A percentile compares a stretch with the other conserved stretches of the same genome.
Conservation (phyloP, 495 filamentous ascomycete species). For the Hypoxylon trugodes region DNA sequence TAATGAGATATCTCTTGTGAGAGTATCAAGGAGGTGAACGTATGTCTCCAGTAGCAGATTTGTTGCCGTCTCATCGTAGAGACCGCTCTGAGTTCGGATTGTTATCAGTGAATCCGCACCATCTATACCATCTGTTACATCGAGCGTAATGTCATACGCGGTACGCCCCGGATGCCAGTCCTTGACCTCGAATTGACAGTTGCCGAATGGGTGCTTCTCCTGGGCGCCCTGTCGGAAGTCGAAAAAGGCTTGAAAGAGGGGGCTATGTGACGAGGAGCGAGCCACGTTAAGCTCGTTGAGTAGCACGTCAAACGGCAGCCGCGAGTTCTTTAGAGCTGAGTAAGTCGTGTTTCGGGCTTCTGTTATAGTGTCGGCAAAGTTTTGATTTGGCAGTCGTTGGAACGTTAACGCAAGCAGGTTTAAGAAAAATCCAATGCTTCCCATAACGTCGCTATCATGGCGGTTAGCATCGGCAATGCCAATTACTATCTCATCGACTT, state of each 20-base stretch:
- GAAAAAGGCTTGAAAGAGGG: conserved; percentile 51
- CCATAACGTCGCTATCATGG: conserved; percentile 25
- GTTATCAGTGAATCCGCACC: too few relatives aligned
- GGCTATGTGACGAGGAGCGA: conserved; percentile 15
- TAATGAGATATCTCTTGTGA: too few relatives aligned
- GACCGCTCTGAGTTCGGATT: too few relatives aligned
- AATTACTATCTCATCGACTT: conserved; percentile 37
- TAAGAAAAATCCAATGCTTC: conserved; percentile 54
- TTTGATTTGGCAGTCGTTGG: not conserved
- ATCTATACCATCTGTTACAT: not conserved
- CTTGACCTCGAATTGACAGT: not conserved
- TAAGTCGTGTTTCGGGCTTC: conserved; percentile 18
- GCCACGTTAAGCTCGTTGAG: conserved; percentile 31
- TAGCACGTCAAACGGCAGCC: conserved; percentile 46
- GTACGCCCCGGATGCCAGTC: not conserved
- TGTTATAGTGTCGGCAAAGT: conserved; percentile 21
- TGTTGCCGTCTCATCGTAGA: too few relatives aligned
- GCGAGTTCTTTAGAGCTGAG: conserved; percentile 35
- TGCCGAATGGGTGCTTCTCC: not conserved
- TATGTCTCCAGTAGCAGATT: too few relatives aligned
- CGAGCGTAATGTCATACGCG: not conserved
- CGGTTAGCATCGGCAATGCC: conserved; percentile 49
- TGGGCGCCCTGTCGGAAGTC: conserved; percentile 43
- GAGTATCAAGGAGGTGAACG: too few relatives aligned
- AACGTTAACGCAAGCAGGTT: conserved; percentile 60